Conservation (phyloP, 176 grass and related monocot species). For the Melocanna baccifera region DNA sequence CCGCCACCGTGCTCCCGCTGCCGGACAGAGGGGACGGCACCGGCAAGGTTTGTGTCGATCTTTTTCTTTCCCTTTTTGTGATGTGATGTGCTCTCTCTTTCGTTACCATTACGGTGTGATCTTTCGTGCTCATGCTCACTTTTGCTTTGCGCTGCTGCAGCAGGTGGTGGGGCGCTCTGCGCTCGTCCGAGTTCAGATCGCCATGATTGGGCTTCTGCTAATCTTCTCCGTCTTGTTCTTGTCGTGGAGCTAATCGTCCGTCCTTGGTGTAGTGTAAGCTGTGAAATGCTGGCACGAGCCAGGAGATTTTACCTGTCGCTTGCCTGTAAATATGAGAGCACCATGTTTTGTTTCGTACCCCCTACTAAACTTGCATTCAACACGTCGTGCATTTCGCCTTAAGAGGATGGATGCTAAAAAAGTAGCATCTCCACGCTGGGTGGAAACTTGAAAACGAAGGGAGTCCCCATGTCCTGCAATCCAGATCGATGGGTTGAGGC, state of each 20-base stretch:
- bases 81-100: background rate
- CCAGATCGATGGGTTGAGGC: background rate
- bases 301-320: background rate
- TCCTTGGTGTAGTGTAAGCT: background rate
- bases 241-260: background rate
- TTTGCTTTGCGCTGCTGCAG: background rate
- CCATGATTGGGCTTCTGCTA: slow-evolving; percentile 12
- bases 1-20: slow-evolving; percentile 42
- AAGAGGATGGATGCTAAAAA: background rate
- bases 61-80: background rate
- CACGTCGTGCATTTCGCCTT: background rate
- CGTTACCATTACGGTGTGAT: background rate
- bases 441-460: background rate
- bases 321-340: slow-evolving; percentile 6
- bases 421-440: background rate
- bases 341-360: background rate
- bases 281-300: background rate
- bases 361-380: background rate
- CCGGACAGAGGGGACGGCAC: slow-evolving; percentile 21
- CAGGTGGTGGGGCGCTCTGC: slow-evolving; percentile 34
- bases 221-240: background rate
- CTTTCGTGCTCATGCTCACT: background rate
- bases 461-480: background rate
- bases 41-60: background rate
- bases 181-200: background rate